Base-by-base conservation (phyloP, 371 early-diverging fungal genomes). In the Saksenaea oblongispora region DNA sequence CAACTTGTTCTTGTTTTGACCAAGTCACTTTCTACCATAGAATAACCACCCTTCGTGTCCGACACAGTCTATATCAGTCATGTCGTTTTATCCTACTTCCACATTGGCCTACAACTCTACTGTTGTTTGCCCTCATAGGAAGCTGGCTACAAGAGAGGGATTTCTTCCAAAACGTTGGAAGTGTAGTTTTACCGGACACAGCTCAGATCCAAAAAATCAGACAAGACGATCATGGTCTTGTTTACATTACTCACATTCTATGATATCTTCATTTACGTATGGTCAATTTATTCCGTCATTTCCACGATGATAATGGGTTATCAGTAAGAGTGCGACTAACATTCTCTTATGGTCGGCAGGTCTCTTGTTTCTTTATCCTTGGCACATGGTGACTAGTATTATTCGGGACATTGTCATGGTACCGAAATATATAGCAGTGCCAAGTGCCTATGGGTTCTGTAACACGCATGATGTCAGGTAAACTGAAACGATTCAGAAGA, bases 341-440 rank as follows among this genome's bases (percentile, higher is more conserved):
- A n/a, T 93, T 0, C 60, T 98, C 13, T 98, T 93, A 77, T 64
- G 94, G 17, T 14, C 96, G 17, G 64, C 89, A 1, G 86, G 88
- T 18, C 44, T 94, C 35, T 58, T 95, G 59, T 91, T 91, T 72
- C 70, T 93, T 22, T 96, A 98, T 72, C 95, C 96, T 14, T 95
- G 93, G 95, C 98, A 98, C 72, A 94, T 96, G 94, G 67, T 98
- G 47, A 95, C 94, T 2, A 90, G 88, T 36, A 88, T 94, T 56
- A 4, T 92, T 24, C 95, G 94, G 74, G 97, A 98, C 73, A 72
- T 94, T 64, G 76, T 93, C 63, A 75, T 97, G 71, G 71, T 94
- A 66, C 96, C 97, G 10, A 84, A 81, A 13, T 89, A 87, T 47
- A 81, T 94, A 62, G 97, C 96, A 75, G 90, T 97, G 53, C 72